These are phyloP conservation scores for Neurospora sublineolata DNA, from an alignment of 495 filamentous ascomycete species.

Conservation along the genomic window DNA sequence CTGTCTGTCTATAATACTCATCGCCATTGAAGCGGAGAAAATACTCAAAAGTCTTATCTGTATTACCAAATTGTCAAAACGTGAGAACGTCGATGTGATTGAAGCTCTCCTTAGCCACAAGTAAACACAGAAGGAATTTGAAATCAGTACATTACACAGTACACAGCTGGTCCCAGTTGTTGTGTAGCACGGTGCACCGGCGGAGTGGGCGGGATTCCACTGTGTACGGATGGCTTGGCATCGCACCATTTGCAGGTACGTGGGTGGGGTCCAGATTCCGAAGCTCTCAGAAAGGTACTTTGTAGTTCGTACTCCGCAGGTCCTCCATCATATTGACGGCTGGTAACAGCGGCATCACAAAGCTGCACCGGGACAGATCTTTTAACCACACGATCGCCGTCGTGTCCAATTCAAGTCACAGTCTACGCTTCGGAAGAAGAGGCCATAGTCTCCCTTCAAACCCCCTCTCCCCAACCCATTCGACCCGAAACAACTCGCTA, in stretches of 20 bases:
- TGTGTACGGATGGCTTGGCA: neutral
- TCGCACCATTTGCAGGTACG: neutral
- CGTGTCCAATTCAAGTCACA: neutral
- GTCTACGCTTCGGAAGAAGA: neutral
- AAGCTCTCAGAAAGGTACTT: neutral
- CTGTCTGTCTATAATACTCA: neutral
- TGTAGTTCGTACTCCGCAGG: neutral
- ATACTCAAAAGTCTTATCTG: neutral
- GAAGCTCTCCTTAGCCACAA: neutral
- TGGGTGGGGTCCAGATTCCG: neutral
- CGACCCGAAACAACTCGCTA: neutral
- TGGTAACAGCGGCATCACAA: neutral
- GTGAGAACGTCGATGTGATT: neutral
- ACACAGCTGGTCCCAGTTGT: neutral
- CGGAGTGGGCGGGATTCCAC: neutral
- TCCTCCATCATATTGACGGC: neutral
- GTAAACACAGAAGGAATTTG: neutral
- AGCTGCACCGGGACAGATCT: neutral
- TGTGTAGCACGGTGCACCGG: neutral
- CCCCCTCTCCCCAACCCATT: neutral
- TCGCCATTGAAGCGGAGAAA: neutral
- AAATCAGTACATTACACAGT: neutral
- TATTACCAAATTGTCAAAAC: neutral
- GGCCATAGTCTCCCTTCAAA: neutral
- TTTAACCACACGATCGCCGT: neutral